These are phyloP conservation scores for Nannochloris sp. DNA, from an alignment of 139 green algal species.

Conservation along the genomic window DNA sequence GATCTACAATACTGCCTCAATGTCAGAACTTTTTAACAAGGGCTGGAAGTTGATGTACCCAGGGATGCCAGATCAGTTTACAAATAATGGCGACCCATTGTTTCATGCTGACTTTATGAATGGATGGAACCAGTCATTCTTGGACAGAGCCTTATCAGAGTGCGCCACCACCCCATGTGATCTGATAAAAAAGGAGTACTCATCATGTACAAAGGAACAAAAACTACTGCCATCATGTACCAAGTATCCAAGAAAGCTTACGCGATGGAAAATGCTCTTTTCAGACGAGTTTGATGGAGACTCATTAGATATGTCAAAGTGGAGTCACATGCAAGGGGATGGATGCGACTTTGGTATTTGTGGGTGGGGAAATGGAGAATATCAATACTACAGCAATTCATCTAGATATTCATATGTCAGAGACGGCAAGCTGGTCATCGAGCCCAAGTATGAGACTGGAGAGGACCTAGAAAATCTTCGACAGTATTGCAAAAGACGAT, in stretches of 20 bases:
- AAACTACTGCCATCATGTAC: no score
- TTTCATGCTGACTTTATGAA: neutral
- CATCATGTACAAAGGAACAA: neutral
- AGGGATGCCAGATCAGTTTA: neutral
- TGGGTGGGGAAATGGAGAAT: constrained; percentile 5
- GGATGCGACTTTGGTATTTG: constrained; percentile 12
- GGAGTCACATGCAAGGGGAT: constrained; percentile 1
- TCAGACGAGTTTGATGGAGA: constrained; percentile 5
- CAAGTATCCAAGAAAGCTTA: neutral
- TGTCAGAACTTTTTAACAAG: neutral
- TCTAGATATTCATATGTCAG: constrained; percentile 3
- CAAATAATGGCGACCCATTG: neutral
- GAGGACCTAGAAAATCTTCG: constrained; percentile 3
- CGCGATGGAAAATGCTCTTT: constrained; percentile 8
- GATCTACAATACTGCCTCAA: neutral
- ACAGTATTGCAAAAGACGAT: constrained; percentile 6
- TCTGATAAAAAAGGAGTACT: neutral
- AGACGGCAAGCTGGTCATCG: neutral
- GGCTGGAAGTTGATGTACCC: neutral
- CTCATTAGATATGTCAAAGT: constrained; percentile 1
- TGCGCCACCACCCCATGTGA: neutral
- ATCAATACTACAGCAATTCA: constrained; percentile 9
- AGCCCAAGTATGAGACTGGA: constrained; percentile 2
- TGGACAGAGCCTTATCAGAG: neutral
- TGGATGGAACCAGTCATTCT: neutral